These are phyloP conservation scores for Chlamydomonas sp. DNA, from an alignment of 139 green algal genomes.

Conservation along the genomic window DNA sequence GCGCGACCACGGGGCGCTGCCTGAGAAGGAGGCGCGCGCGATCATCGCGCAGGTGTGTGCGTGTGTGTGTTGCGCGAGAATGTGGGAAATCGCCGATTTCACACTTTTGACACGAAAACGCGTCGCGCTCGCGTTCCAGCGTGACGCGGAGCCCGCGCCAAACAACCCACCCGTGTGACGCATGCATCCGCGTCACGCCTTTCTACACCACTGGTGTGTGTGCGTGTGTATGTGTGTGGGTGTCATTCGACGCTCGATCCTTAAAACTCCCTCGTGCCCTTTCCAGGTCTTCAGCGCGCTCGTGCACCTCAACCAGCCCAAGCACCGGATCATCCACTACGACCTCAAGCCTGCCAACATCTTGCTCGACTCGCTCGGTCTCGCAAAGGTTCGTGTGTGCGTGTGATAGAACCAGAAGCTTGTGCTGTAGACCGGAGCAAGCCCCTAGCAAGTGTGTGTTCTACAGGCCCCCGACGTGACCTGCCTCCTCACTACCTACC, in stretches of 20 bases:
- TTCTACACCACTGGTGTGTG: no score
- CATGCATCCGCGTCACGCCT: no score
- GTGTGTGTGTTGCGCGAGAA: no score
- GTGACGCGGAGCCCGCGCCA: no score
- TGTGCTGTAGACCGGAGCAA: background rate
- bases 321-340: slow-evolving; percentile 82
- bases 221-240: no score
- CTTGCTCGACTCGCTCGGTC: slow-evolving; percentile 76
- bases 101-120: no score
- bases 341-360: slow-evolving; percentile 95
- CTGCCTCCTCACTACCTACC: no score
- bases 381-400: no score
- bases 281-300: slow-evolving; percentile 56
- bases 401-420: background rate
- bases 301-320: slow-evolving; percentile 54
- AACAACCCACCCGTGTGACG: no score
- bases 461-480: background rate
- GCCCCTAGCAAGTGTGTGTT: background rate
- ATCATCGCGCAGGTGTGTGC: slow-evolving; percentile 60
- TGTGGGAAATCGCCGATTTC: no score
- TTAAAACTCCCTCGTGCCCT: background rate
- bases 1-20: slow-evolving; percentile 61
- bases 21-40: slow-evolving; percentile 74
- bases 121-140: no score
- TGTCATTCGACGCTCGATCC: no score